Conservation (phyloP, 208 protist species). For the Trichomonas gallinae region DNA sequence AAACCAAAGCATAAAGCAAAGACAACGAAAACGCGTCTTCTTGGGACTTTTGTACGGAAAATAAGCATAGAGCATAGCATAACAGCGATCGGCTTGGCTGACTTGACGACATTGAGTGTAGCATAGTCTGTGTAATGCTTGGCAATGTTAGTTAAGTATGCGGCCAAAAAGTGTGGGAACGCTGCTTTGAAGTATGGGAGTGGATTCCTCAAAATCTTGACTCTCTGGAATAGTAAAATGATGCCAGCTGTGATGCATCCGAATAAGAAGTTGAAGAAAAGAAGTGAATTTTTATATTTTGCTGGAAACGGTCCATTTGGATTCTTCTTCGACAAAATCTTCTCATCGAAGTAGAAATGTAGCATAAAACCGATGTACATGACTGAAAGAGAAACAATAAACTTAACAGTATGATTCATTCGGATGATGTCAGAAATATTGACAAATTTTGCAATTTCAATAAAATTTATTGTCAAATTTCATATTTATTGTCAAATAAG, state of each 20-base stretch:
- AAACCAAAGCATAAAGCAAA: neutral
- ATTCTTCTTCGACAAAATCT: neutral
- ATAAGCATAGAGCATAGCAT: neutral
- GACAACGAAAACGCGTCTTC: neutral
- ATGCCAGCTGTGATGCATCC: neutral
- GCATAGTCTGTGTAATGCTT: neutral
- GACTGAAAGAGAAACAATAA: neutral
- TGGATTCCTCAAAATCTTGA: neutral
- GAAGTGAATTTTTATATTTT: neutral
- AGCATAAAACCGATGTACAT: neutral
- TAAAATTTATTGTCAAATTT: no score
- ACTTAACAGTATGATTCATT: neutral
- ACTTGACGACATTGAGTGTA: neutral
- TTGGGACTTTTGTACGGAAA: neutral
- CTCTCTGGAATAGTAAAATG: neutral
- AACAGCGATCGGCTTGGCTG: neutral
- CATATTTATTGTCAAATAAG: no score
- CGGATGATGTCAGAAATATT: no score
- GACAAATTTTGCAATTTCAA: no score
- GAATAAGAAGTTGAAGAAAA: neutral
- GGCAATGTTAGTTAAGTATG: neutral
- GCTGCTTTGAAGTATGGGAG: neutral
- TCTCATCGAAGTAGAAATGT: neutral
- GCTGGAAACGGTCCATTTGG: neutral
- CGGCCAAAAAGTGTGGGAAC: neutral